A percentile compares a stretch with the other conserved stretches of the same genome.
Evolutionary conservation across 805 yeast species (phyloP).

Genomic region (Osmozyma mogii): DNA sequence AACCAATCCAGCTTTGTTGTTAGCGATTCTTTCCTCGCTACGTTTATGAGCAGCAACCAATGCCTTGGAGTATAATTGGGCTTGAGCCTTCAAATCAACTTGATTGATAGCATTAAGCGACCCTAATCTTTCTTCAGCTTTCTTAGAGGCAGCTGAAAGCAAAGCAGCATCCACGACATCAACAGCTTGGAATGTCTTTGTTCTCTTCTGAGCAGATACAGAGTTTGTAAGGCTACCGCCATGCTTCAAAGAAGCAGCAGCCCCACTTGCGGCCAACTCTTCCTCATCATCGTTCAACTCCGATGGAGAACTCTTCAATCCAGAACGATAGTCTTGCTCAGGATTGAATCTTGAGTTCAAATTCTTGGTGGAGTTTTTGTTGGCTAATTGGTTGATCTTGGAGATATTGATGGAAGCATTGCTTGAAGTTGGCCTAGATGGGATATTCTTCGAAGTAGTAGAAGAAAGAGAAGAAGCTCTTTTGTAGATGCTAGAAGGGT

Average conservation of each 20-base stretch:
- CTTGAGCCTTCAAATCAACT: conserved; percentile 33
- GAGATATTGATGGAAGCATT: conserved; percentile 22
- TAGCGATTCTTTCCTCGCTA: conserved; percentile 44
- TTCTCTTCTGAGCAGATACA: conserved; percentile 19
- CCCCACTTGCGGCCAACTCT: conserved; percentile 47
- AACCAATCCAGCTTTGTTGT: conserved; percentile 46
- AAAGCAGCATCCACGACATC: conserved; percentile 40
- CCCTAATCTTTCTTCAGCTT: conserved; percentile 37
- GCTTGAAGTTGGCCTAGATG: too few species aligned
- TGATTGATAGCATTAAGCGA: conserved; percentile 20
- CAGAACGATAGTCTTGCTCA: conserved; percentile 33
- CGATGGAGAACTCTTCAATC: conserved; percentile 30
- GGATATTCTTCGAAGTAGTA: too few species aligned
- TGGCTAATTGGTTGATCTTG: conserved; percentile 29
- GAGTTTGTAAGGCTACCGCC: conserved; percentile 21
- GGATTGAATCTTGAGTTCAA: conserved; percentile 37
- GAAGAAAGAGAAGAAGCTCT: too few species aligned
- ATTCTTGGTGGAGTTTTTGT: conserved; percentile 30
- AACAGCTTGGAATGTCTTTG: conserved; percentile 31
- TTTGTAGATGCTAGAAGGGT: too few species aligned
- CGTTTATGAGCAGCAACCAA: conserved; percentile 68
- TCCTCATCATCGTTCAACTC: conserved; percentile 36
- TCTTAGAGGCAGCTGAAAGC: conserved; percentile 40
- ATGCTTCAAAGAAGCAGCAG: conserved; percentile 44
- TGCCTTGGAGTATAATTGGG: conserved; percentile 64